Conservation (phyloP, 495 filamentous ascomycete species). For the Talaromyces nanjingensis region DNA sequence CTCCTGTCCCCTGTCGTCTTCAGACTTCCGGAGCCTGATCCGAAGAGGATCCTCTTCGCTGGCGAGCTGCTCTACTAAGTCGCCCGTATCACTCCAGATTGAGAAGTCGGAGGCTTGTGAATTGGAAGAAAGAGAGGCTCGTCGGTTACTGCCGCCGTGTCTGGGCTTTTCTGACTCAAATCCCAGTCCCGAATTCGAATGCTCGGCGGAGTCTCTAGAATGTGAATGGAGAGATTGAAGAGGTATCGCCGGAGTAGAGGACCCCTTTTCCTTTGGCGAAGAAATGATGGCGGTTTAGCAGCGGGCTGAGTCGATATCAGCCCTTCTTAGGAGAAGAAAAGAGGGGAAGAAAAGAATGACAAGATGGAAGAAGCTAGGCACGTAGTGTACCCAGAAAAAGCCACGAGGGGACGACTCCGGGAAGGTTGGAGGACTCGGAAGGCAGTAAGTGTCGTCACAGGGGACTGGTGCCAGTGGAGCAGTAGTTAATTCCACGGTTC, state of each 20-base stretch:
- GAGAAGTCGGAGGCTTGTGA: constrained; percentile 69
- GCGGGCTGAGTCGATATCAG: constrained; percentile 38
- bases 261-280: constrained; percentile 32
- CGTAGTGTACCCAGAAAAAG: constrained; percentile 4
- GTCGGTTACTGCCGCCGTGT: constrained; percentile 37
- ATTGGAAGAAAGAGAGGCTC: constrained; percentile 46
- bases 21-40: constrained; percentile 53
- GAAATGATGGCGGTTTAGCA: constrained; percentile 52
- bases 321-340: constrained; percentile 20
- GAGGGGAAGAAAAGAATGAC: constrained; percentile 1
- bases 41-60: constrained; percentile 74
- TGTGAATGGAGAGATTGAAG: constrained; percentile 46
- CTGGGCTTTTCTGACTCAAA: constrained; percentile 30
- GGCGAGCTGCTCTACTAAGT: constrained; percentile 82
- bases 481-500: not conserved
- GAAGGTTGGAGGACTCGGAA: not conserved
- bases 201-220: constrained; percentile 24
- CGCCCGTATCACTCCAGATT: constrained; percentile 85
- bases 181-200: constrained; percentile 30
- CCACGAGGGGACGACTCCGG: not conserved
- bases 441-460: not conserved
- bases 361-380: not conserved
- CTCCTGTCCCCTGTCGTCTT: constrained; percentile 41
- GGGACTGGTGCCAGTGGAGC: not conserved
- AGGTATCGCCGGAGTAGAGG: constrained; percentile 47